Evolutionary conservation across 371 early-diverging fungal species (phyloP).

Genomic region (Mortierella sp.): DNA sequence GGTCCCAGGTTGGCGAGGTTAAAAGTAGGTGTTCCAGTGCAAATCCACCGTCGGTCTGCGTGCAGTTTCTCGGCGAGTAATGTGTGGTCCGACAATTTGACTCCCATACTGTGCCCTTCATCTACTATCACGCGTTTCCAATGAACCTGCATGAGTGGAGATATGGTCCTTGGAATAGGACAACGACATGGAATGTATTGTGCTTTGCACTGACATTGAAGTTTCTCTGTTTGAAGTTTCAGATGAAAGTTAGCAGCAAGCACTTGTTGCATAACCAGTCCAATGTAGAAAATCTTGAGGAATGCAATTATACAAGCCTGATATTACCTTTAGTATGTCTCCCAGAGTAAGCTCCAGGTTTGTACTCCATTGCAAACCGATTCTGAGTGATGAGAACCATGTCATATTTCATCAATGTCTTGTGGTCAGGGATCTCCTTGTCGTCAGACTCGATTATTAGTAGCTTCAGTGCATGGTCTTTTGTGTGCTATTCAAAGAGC

Average conservation of each 20-base stretch:
- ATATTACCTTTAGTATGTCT: conserved; percentile 25
- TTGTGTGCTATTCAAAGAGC: conserved; percentile 58
- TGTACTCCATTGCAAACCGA: conserved; percentile 72
- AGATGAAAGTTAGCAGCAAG: not conserved
- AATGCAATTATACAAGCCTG: not conserved
- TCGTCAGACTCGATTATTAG: conserved; percentile 60
- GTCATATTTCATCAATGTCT: conserved; percentile 66
- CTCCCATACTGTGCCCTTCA: conserved; percentile 74
- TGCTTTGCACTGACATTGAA: conserved; percentile 14
- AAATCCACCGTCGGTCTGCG: conserved; percentile 80
- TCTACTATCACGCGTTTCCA: conserved; percentile 86
- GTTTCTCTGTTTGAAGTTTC: conserved; percentile 1
- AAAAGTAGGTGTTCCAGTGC: conserved; percentile 78
- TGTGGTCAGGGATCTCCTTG: conserved; percentile 63
- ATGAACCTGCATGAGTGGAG: conserved; percentile 76
- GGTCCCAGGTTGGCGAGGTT: conserved; percentile 64
- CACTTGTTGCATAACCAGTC: not conserved
- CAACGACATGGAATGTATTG: conserved; percentile 28
- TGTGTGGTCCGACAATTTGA: conserved; percentile 57
- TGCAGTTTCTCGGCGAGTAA: conserved; percentile 69
- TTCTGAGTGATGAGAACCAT: conserved; percentile 74
- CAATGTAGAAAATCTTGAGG: too few species aligned
- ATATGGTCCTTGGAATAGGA: conserved; percentile 36
- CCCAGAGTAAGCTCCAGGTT: conserved; percentile 60
- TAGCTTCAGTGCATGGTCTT: conserved; percentile 63